Evolutionary conservation across 2,329 filamentous ascomycete genomes (phyloP), one percentile per base, ranked within the genome.

Genomic region (Byssoonygena ceratinophila): DNA sequence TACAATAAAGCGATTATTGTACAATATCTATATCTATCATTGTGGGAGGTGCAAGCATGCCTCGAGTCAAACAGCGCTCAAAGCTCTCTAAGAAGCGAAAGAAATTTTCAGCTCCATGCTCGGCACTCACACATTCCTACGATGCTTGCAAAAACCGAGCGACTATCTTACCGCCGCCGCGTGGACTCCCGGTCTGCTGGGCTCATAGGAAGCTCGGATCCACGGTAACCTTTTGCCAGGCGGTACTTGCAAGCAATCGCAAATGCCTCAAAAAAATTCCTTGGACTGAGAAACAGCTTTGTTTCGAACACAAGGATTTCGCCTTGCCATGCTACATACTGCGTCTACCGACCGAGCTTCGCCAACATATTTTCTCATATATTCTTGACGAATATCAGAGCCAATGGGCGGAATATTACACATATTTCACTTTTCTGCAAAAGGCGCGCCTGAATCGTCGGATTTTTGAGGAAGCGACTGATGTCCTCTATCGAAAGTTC

Each of bases 201-300:
- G 32, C 16, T 43, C 47, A 50, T 32, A 18, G 36, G 5, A 51
- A 52, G 14, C 54, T 54, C 22, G 48, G 52, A 29, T 12, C 12
- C 18, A 46, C 43, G 9, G 47, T 54, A 12, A 25, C 52, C n/a
- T 52, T 16, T 23, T 56, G 54, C 43, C 54, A 56, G 44, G 54
- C 52, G 16, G 36, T 8, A 27, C n/a, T 54, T 23, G 44, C 23
- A 12, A 23, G 20, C 39, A 52, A 47, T 34, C 52, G 29, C 36
- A 56, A 56, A 52, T 56, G 54, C 45, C 52, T 52, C 41, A 52
- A 52, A 50, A 50, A 56, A 27, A 56, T 56, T 43, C 54, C 49
- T 39, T 56, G 52, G 54, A 36, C 52, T 14, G 54, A 56, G 52
- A 52, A n/a, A 54, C 54, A 56, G 22, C 41, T 56, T 12, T 56